Evolutionary conservation across 768 basidiomycete genomes (phyloP).

Genomic region (Cubamyces sp.): DNA sequence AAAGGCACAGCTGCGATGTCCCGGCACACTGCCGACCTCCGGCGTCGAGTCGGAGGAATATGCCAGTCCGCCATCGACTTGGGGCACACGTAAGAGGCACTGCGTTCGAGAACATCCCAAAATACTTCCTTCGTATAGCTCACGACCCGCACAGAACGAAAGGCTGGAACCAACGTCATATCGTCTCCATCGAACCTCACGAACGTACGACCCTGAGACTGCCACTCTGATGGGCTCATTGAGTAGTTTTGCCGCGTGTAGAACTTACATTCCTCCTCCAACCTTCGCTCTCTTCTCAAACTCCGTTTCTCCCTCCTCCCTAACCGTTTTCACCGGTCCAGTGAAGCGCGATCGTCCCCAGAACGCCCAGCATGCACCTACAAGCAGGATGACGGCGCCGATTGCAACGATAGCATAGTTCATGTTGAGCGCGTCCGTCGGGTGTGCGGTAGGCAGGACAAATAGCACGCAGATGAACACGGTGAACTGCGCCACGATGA

Average conservation of each 20-base stretch:
- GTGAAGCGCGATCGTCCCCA: slow-evolving; percentile 52
- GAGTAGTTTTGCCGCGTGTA: neutral
- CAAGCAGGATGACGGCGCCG: slow-evolving; percentile 50
- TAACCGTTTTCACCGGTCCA: slow-evolving; percentile 48
- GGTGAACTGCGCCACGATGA: slow-evolving; percentile 43
- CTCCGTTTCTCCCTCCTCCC: slow-evolving; percentile 7
- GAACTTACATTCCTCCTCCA: neutral
- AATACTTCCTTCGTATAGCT: neutral
- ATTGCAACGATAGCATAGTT: slow-evolving; percentile 61
- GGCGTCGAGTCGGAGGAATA: neutral
- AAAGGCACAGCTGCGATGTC: neutral
- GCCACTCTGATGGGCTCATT: neutral
- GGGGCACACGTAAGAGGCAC: too few species aligned
- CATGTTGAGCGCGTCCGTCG: slow-evolving; percentile 55
- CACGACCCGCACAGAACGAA: neutral
- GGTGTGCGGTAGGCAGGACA: slow-evolving; percentile 57
- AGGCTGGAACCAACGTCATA: neutral
- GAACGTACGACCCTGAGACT: neutral
- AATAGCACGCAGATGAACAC: slow-evolving; percentile 59
- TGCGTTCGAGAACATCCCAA: neutral
- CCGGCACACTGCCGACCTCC: neutral
- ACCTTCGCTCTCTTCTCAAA: slow-evolving; percentile 18
- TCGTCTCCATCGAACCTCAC: neutral
- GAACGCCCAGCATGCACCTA: slow-evolving; percentile 47
- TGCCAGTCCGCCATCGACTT: neutral